phyloP scores from a whole-genome alignment of 148 eudicot genomes.

The Agrostemma githago region DNA sequence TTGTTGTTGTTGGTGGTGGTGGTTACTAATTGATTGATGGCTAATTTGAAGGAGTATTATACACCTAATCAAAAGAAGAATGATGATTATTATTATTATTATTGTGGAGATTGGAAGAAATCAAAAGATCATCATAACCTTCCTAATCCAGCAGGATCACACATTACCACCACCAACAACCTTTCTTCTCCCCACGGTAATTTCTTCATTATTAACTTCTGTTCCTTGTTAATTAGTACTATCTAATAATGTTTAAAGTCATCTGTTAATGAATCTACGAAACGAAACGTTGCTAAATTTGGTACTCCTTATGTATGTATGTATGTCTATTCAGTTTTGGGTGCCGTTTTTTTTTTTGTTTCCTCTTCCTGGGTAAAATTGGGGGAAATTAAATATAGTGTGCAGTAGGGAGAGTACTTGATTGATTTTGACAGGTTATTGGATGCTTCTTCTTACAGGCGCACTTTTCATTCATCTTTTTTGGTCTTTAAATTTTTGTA shows the following conservation, averaged over 20 bases:
- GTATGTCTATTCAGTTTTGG: background rate
- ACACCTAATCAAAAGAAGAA: background rate
- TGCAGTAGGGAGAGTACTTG: background rate
- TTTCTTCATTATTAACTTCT: background rate
- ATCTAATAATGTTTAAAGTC: background rate
- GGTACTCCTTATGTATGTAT: background rate
- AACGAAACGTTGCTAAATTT: background rate
- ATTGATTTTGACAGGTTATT: background rate
- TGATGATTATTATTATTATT: background rate
- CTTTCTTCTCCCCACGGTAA: background rate
- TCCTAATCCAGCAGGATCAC: background rate
- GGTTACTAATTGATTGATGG: background rate
- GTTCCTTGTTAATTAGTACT: background rate
- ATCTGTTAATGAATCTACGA: background rate
- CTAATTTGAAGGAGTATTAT: conserved; percentile 11
- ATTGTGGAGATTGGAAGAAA: conserved; percentile 2
- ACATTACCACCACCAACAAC: background rate
- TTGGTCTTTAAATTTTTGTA: background rate
- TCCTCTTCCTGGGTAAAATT: background rate
- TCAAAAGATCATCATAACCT: background rate
- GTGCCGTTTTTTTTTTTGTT: background rate
- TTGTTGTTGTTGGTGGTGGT: background rate
- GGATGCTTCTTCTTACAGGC: background rate
- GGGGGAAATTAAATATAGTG: background rate
- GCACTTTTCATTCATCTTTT: background rate